Evolutionary conservation across 1,284 basidiomycete genomes (phyloP).

Genomic region (Trichosporon sp.): DNA sequence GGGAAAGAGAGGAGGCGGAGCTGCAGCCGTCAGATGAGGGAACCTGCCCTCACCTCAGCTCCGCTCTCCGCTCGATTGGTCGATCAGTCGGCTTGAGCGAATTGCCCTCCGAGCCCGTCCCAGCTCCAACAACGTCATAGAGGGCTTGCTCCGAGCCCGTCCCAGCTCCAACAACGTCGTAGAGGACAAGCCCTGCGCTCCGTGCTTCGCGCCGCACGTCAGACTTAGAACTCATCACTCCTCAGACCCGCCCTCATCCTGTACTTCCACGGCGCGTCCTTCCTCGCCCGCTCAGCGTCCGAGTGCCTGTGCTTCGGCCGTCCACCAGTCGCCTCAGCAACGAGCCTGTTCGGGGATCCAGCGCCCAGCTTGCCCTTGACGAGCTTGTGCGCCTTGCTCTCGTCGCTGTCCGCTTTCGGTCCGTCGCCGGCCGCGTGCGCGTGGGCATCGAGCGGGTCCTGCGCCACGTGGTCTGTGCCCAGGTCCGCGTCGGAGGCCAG

Average conservation of each 20-base stretch:
- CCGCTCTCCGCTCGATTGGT: too few relatives aligned
- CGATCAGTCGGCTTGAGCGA: too few relatives aligned
- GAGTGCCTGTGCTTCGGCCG: constrained; percentile 14
- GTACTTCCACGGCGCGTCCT: constrained; percentile 19
- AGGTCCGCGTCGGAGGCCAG: constrained; percentile 47
- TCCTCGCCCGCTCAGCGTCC: constrained; percentile 19
- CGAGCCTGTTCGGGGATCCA: background rate
- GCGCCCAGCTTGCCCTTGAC: constrained; percentile 1
- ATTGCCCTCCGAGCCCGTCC: too few relatives aligned
- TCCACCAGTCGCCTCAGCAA: background rate
- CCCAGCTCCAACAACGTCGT: too few relatives aligned
- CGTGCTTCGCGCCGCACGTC: too few relatives aligned
- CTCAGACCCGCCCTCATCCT: constrained; percentile 46
- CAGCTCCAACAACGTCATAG: too few relatives aligned
- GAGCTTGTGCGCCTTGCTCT: constrained; percentile 13
- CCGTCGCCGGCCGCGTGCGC: constrained; percentile 51
- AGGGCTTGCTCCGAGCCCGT: too few relatives aligned
- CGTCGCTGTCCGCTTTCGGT: constrained; percentile 28
- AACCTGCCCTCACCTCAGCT: too few relatives aligned
- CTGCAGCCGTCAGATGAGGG: background rate
- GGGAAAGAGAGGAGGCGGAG: background rate
- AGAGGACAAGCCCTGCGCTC: too few relatives aligned
- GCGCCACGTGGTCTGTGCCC: constrained; percentile 45
- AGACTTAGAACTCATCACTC: constrained; percentile 45
- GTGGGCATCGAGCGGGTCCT: constrained; percentile 51